A percentile compares a stretch with the other conserved stretches of the same genome.
Evolutionary conservation across 2,329 filamentous ascomycete genomes (phyloP).

Genomic region (Alternaria sp.): DNA sequence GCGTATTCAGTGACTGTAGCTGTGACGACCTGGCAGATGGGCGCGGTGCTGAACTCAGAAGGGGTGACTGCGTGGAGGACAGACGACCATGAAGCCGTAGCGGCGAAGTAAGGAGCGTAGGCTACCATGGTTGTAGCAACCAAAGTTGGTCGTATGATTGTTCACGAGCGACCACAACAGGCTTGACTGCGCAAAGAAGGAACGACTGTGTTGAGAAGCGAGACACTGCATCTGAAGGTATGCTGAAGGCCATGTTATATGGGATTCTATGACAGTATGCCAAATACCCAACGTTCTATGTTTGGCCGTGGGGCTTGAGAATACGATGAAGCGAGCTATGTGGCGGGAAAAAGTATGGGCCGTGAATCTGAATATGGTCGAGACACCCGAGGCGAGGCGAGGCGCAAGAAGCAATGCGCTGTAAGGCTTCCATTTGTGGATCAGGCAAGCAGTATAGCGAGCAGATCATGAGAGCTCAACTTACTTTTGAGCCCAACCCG

Average conservation of each 20-base stretch:
- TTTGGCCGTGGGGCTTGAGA: slow-evolving; percentile 7
- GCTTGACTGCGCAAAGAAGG: slow-evolving; percentile 12
- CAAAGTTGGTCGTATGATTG: not conserved
- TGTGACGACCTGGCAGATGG: slow-evolving; percentile 17
- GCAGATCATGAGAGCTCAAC: not conserved
- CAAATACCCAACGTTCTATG: slow-evolving; percentile 6
- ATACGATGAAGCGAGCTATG: slow-evolving; percentile 6
- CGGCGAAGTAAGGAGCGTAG: slow-evolving; percentile 34
- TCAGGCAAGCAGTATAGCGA: not conserved
- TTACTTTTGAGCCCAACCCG: not conserved
- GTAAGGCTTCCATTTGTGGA: not conserved
- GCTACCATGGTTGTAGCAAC: slow-evolving; percentile 32
- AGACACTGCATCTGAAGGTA: not conserved
- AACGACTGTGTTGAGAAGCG: slow-evolving; percentile 15
- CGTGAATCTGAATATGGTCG: slow-evolving; percentile 2
- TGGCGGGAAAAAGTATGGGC: not conserved
- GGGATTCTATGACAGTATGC: slow-evolving; percentile 2
- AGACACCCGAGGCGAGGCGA: not conserved
- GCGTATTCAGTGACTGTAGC: slow-evolving; percentile 24
- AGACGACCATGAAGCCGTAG: slow-evolving; percentile 30
- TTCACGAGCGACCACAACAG: slow-evolving; percentile 8
- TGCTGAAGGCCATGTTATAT: slow-evolving; percentile 15
- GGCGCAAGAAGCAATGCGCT: not conserved
- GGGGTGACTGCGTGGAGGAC: slow-evolving; percentile 16
- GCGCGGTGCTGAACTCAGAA: slow-evolving; percentile 9